Percentiles rank a stretch among this genome's conserved stretches.
Conservation (phyloP, 2,329 filamentous ascomycete genomes). For the Westerdykella aurantiaca region DNA sequence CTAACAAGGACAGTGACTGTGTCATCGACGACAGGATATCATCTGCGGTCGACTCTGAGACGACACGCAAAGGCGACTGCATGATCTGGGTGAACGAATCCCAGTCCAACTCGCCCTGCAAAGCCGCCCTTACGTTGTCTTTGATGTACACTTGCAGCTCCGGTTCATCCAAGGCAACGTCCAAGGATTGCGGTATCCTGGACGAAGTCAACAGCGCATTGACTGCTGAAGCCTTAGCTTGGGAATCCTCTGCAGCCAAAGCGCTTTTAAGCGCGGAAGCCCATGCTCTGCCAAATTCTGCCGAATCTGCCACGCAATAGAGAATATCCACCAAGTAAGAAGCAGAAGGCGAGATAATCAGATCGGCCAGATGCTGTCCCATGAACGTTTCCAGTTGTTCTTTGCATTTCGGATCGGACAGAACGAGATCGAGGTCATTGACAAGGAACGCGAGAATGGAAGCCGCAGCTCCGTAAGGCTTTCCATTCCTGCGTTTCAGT, state of each 20-base stretch:
- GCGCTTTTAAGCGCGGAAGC: slow-evolving; percentile 24
- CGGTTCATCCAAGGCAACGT: slow-evolving; percentile 29
- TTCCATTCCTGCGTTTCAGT: slow-evolving; percentile 53
- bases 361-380: slow-evolving; percentile 49
- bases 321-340: slow-evolving; percentile 61
- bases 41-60: slow-evolving; percentile 35
- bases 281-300: slow-evolving; percentile 28
- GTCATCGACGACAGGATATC: slow-evolving; percentile 36
- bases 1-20: slow-evolving; percentile 33
- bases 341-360: slow-evolving; percentile 65
- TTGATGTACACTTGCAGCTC: slow-evolving; percentile 35
- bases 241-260: slow-evolving; percentile 23
- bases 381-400: slow-evolving; percentile 44
- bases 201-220: slow-evolving; percentile 32
- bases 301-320: slow-evolving; percentile 40
- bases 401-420: slow-evolving; percentile 40
- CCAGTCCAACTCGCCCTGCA: slow-evolving; percentile 32
- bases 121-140: slow-evolving; percentile 22
- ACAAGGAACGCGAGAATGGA: slow-evolving; percentile 51
- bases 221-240: slow-evolving; percentile 23
- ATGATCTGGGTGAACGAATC: slow-evolving; percentile 34
- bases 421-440: slow-evolving; percentile 39
- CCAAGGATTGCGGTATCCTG: slow-evolving; percentile 31
- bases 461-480: slow-evolving; percentile 60
- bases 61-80: slow-evolving; percentile 26